phyloP scores from a whole-genome alignment of 768 basidiomycete genomes.

The Ramaria sp. region DNA sequence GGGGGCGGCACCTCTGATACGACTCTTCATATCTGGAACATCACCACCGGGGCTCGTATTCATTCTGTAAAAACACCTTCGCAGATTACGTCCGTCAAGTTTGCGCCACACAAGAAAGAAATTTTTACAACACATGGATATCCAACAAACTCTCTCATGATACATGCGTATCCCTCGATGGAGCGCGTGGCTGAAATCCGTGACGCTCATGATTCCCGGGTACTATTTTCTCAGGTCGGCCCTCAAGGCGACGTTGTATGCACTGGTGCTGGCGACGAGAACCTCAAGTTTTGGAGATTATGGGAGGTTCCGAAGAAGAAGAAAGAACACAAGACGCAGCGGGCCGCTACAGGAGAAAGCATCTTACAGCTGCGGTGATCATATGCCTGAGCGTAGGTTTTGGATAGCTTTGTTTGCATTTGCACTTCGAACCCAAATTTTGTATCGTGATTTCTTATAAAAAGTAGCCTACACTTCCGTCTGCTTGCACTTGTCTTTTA shows the following conservation, averaged over 20 bases:
- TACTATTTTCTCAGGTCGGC: conserved; percentile 74
- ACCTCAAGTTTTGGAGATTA: conserved; percentile 91
- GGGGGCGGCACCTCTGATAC: conserved; percentile 95
- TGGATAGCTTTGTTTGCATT: neutral
- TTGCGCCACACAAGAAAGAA: conserved; percentile 82
- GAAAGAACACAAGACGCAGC: conserved; percentile 32
- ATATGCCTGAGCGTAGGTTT: neutral
- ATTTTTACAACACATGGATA: conserved; percentile 90
- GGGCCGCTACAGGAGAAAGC: conserved; percentile 6
- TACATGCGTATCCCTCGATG: conserved; percentile 80
- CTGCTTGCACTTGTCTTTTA: too few species aligned
- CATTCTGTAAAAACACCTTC: conserved; percentile 80
- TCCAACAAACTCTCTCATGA: conserved; percentile 75
- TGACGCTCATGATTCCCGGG: conserved; percentile 87
- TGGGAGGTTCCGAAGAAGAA: conserved; percentile 56
- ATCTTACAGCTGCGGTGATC: conserved; percentile 9
- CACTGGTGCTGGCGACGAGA: conserved; percentile 92
- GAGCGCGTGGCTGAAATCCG: conserved; percentile 76
- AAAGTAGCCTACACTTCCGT: neutral
- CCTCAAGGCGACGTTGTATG: conserved; percentile 88
- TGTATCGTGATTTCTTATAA: neutral
- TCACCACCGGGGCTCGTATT: conserved; percentile 82
- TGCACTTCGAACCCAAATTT: neutral
- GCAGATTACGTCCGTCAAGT: conserved; percentile 87
- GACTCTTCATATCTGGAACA: conserved; percentile 84